Evolutionary conservation across 2,329 filamentous ascomycete genomes (phyloP).

Genomic region (Pseudophaeomoniella oleicola): DNA sequence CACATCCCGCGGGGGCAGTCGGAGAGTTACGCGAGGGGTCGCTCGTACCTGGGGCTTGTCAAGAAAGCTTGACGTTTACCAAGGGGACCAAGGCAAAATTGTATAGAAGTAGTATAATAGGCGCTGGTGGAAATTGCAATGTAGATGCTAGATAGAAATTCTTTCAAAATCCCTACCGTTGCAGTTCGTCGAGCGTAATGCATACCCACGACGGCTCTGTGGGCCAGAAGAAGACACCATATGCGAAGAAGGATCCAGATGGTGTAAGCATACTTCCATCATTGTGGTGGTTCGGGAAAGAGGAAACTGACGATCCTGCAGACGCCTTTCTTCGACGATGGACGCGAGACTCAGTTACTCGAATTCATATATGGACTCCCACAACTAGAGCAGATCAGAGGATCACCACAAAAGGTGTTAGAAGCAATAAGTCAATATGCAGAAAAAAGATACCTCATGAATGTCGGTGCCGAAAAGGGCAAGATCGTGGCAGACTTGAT

Average conservation of each 20-base stretch:
- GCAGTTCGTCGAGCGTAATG: too few relatives aligned
- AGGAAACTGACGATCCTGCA: not conserved
- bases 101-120: too few relatives aligned
- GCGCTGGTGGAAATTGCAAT: too few relatives aligned
- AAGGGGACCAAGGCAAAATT: too few relatives aligned
- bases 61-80: too few relatives aligned
- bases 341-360: constrained; percentile 58
- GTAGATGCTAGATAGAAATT: too few relatives aligned
- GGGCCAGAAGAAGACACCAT: not conserved
- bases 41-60: too few relatives aligned
- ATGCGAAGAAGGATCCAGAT: not conserved
- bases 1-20: too few relatives aligned
- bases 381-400: constrained; percentile 47
- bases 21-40: too few relatives aligned
- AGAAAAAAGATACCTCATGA: constrained; percentile 61
- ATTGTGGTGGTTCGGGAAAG: too few relatives aligned
- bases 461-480: constrained; percentile 62
- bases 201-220: constrained; percentile 1
- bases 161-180: too few relatives aligned
- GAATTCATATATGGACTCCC: constrained; percentile 52
- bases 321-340: constrained; percentile 45
- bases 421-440: constrained; percentile 57
- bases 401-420: constrained; percentile 49
- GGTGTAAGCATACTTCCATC: not conserved
- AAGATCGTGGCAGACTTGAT: constrained; percentile 57